Conservation (phyloP, 495 filamentous ascomycete species). For the Monascus purpureus region DNA sequence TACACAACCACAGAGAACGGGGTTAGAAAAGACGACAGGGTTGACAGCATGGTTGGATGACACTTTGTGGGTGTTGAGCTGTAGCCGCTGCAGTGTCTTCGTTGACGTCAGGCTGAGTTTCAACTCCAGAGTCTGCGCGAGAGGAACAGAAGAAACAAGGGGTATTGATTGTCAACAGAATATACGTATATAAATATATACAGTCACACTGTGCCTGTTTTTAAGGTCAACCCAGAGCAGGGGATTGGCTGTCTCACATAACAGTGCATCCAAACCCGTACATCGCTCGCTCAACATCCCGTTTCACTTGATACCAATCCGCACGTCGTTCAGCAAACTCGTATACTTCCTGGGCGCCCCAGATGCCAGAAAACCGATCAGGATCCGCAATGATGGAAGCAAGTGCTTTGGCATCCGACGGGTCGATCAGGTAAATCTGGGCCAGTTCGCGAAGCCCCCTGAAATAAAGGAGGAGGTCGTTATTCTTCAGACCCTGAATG, state of each 20-base stretch:
- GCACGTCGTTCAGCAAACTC: conserved; percentile 90
- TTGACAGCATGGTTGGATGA: no score
- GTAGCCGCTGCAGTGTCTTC: no score
- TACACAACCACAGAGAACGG: no score
- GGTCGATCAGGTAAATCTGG: conserved; percentile 90
- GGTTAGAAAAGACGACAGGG: no score
- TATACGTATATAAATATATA: no score
- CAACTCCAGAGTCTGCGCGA: no score
- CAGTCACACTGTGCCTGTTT: background rate
- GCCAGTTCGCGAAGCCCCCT: conserved; percentile 79
- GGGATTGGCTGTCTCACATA: conserved; percentile 44
- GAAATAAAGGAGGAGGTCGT: conserved; percentile 76
- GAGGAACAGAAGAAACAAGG: no score
- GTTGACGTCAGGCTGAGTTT: no score
- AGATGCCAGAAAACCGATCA: conserved; percentile 80
- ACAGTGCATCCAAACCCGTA: conserved; percentile 83
- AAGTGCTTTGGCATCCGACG: conserved; percentile 82
- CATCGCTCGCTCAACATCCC: conserved; percentile 89
- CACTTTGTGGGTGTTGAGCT: no score
- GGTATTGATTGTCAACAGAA: no score
- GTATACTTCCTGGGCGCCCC: conserved; percentile 90
- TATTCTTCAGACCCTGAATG: conserved; percentile 66
- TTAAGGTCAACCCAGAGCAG: background rate
- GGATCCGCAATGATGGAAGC: conserved; percentile 88
- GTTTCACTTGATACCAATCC: conserved; percentile 84